Percentiles rank a stretch among this genome's conserved stretches.
Conservation (phyloP, 164 flowering plant genomes). For the Umbellularia californica region DNA sequence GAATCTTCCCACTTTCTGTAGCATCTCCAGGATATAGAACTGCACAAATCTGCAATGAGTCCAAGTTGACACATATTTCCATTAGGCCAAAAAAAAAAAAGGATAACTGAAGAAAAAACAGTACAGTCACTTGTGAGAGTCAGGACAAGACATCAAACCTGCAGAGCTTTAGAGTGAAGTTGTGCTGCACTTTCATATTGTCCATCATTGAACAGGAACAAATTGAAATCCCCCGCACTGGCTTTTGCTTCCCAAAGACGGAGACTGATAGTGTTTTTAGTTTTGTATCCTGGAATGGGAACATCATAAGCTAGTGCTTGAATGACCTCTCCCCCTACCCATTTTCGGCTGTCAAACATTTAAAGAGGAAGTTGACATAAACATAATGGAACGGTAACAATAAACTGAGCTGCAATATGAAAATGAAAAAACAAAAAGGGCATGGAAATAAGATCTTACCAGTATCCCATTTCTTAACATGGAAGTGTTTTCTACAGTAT, state of each 20-base stretch:
- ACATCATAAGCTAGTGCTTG: slow-evolving; percentile 96
- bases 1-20: slow-evolving; percentile 80
- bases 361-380: neutral
- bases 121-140: neutral
- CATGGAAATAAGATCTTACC: slow-evolving; percentile 3
- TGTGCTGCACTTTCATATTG: slow-evolving; percentile 80
- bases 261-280: slow-evolving; percentile 89
- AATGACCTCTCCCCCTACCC: slow-evolving; percentile 85
- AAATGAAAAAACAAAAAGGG: neutral
- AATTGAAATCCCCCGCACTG: slow-evolving; percentile 59
- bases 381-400: neutral
- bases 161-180: slow-evolving; percentile 84
- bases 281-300: slow-evolving; percentile 98
- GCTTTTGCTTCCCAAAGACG: slow-evolving; percentile 99
- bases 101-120: neutral
- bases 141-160: slow-evolving; percentile 37
- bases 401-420: neutral
- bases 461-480: neutral
- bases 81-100: neutral
- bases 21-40: slow-evolving; percentile 97
- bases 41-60: slow-evolving; percentile 77
- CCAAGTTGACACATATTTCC: neutral
- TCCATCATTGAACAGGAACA: slow-evolving; percentile 87
- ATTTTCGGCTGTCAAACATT: slow-evolving; percentile 59
- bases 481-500: neutral